Conservation (phyloP, 192 early-diverging fungal genomes). For the Physocladia obscura region DNA sequence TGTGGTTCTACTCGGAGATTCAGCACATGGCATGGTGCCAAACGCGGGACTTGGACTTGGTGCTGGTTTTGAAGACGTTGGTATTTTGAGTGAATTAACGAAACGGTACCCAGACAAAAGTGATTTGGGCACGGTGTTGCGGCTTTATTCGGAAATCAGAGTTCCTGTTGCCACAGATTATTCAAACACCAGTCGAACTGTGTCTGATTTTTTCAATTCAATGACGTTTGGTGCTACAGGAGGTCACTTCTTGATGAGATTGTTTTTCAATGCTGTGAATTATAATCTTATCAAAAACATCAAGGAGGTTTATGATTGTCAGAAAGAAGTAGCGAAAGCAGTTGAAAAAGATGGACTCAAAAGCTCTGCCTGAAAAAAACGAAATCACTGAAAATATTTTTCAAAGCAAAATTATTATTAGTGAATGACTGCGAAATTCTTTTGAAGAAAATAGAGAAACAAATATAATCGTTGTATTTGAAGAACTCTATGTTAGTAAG, state of each 20-base stretch:
- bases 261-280: not conserved
- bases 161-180: not conserved
- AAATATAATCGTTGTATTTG: no score
- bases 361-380: not conserved
- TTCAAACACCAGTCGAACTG: not conserved
- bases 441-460: no score
- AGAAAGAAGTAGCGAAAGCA: no score
- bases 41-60: conserved; percentile 28
- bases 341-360: no score
- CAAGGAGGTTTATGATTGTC: no score
- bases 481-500: no score
- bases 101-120: not conserved
- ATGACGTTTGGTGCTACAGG: not conserved
- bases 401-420: no score
- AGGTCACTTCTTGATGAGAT: not conserved
- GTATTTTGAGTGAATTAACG: conserved; percentile 20
- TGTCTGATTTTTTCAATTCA: not conserved
- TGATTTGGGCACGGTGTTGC: not conserved
- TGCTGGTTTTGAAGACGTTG: conserved; percentile 31
- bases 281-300: not conserved
- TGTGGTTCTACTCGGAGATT: conserved; percentile 15
- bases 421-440: no score
- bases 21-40: conserved; percentile 34
- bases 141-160: not conserved
- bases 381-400: no score